Base-by-base conservation (phyloP, 208 protist genomes). In the Trypanosoma grayi region DNA sequence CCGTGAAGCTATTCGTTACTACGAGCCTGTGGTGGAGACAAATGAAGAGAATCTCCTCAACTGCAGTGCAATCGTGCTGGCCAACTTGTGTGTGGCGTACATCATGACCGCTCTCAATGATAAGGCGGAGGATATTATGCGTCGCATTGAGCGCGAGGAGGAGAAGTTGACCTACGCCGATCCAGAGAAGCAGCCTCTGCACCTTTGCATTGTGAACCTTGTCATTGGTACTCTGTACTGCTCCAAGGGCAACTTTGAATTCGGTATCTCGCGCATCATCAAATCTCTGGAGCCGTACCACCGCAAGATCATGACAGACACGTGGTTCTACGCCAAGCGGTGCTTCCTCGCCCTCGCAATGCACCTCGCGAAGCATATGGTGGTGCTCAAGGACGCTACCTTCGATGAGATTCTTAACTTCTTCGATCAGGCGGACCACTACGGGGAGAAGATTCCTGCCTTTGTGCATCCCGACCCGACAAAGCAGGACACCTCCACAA, bases 151-250 rank as follows among this genome's bases (percentile, higher is more conserved):
- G 74, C 87, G 87, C 46, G 97, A 98, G 52, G 97, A 99, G 81
- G 94, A 98, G 70, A 82, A 81, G 24, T 51, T 93, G 24, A 76
- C 76, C 9, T 89, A 83, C 56, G 73, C 81, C 33, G 89, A 97
- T 43, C 78, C 90, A 8, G 80, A 96, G 10, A 92, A 95, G 67
- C 93, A 98, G 78, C 80, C 81, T 18, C 90, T 97, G 60, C 95
- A 98, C 68, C 84, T 98, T 31, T 98, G 96, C 79, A 99, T 98
- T 68, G 95, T 99, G 24, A 98, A 99, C 73, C 79, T 99, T 3
- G 97, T 99, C 13, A 99, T 99, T 69, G 97, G 97, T 34, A 99
- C 97, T 13, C 82, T 99, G n/a, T 99, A 99, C 81, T 99, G 97
- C 80, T 92, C 95, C 16, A 98, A 98, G 77, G 94, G 93, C 34